Evolutionary conservation across 306 rosid species (phyloP).

Genomic region (Sicyos baderoa): DNA sequence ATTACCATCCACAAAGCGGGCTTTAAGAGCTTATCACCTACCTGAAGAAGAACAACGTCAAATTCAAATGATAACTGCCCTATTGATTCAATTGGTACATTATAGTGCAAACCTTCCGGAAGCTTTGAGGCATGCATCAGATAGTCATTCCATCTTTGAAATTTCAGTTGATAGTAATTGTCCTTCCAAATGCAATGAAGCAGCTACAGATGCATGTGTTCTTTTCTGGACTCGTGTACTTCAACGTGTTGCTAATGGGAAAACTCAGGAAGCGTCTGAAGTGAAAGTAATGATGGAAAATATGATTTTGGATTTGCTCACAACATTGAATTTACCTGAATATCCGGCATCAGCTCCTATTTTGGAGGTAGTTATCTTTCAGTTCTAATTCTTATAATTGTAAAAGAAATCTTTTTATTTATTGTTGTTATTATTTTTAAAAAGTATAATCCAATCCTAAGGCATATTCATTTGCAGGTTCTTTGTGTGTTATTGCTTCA

Average conservation of each 20-base stretch:
- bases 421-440: neutral
- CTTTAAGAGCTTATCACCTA: slow-evolving; percentile 73
- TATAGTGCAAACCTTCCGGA: slow-evolving; percentile 90
- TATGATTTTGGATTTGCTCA: slow-evolving; percentile 79
- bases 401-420: neutral
- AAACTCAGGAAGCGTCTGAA: slow-evolving; percentile 87
- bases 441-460: slow-evolving; percentile 27
- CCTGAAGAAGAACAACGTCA: slow-evolving; percentile 95
- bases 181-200: slow-evolving; percentile 64
- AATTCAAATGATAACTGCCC: slow-evolving; percentile 94
- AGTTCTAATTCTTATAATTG: slow-evolving; percentile 8
- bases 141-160: slow-evolving; percentile 62
- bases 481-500: slow-evolving; percentile 78
- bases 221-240: slow-evolving; percentile 88
- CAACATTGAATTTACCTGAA: slow-evolving; percentile 81
- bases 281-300: slow-evolving; percentile 82
- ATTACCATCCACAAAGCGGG: slow-evolving; percentile 79
- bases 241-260: slow-evolving; percentile 73
- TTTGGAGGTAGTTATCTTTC: slow-evolving; percentile 52
- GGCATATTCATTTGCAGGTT: slow-evolving; percentile 58
- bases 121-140: slow-evolving; percentile 62
- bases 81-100: slow-evolving; percentile 82
- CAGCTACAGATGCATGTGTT: slow-evolving; percentile 68
- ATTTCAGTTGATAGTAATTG: slow-evolving; percentile 52
- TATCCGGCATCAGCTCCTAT: slow-evolving; percentile 94